A percentile compares a stretch with the other conserved stretches of the same genome.
phyloP scores from a whole-genome alignment of 2,329 filamentous ascomycete species.

The Claviceps sp. region DNA sequence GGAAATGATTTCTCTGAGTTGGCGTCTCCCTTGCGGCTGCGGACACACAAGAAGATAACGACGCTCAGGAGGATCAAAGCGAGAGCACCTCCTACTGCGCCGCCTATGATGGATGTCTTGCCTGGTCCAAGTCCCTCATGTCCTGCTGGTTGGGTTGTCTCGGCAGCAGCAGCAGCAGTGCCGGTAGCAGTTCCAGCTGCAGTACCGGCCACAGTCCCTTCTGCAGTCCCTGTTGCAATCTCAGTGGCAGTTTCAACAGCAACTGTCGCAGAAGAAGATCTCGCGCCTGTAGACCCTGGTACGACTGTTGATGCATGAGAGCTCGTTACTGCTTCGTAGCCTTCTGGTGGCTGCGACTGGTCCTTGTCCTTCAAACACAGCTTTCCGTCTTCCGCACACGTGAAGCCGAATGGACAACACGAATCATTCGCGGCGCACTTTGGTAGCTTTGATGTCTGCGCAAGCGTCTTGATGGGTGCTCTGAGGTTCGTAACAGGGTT shows the following conservation, averaged over 20 bases:
- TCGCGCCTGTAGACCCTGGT: background rate
- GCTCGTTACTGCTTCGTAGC: constrained; percentile 9
- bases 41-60: constrained; percentile 26
- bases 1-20: constrained; percentile 10
- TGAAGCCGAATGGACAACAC: constrained; percentile 67
- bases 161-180: constrained; percentile 1
- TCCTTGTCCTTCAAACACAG: constrained; percentile 40
- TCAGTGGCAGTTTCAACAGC: background rate
- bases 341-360: constrained; percentile 29
- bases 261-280: background rate
- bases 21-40: constrained; percentile 13
- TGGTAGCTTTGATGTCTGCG: constrained; percentile 40
- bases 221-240: background rate
- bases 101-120: constrained; percentile 30
- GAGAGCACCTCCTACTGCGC: constrained; percentile 32
- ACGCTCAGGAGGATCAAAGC: constrained; percentile 26
- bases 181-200: constrained; percentile 2
- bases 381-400: constrained; percentile 35
- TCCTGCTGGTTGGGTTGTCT: constrained; percentile 2
- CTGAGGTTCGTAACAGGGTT: constrained; percentile 42
- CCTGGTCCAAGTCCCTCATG: constrained; percentile 14
- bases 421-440: constrained; percentile 35
- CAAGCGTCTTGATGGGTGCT: constrained; percentile 53
- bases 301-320: constrained; percentile 9
- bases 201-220: background rate